Conservation (phyloP, 331 rosid genomes). For the Cydonia oblonga region DNA sequence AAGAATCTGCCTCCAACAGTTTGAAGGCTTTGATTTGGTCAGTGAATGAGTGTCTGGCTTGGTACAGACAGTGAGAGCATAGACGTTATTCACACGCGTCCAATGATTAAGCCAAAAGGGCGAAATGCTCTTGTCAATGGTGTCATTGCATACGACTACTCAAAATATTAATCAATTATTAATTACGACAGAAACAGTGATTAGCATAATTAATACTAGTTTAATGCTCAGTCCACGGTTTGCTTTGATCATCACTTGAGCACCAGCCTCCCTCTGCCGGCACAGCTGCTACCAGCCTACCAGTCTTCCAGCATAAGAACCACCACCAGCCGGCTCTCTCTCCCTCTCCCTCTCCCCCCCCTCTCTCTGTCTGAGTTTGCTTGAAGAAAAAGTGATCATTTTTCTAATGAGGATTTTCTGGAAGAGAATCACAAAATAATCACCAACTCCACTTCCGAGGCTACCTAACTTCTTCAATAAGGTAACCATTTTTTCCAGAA, state of each 20-base stretch:
- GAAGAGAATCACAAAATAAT: slow-evolving; percentile 11
- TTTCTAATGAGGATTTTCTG: background rate
- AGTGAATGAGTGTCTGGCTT: background rate
- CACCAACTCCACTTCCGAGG: slow-evolving; percentile 13
- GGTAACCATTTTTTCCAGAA: background rate
- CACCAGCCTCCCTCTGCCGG: slow-evolving; percentile 41
- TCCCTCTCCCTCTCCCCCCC: background rate
- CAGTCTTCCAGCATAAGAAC: background rate
- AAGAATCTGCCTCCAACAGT: no score
- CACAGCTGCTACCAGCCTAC: slow-evolving; percentile 26
- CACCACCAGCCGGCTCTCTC: slow-evolving; percentile 22
- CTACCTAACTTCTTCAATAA: slow-evolving; percentile 4
- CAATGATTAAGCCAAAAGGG: slow-evolving; percentile 26
- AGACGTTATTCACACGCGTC: background rate
- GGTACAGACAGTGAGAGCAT: background rate
- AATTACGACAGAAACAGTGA: slow-evolving; percentile 5
- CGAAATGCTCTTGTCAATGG: background rate
- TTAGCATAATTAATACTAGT: background rate
- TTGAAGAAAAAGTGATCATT: background rate
- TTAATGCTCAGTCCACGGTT: slow-evolving; percentile 35
- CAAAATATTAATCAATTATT: slow-evolving; percentile 10
- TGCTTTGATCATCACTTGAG: slow-evolving; percentile 28
- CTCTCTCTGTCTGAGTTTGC: background rate
- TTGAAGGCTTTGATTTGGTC: background rate
- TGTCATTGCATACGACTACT: slow-evolving; percentile 22